These are phyloP conservation scores for Echinosophora koreensis DNA, from an alignment of 306 rosid species.

Conservation along the genomic window DNA sequence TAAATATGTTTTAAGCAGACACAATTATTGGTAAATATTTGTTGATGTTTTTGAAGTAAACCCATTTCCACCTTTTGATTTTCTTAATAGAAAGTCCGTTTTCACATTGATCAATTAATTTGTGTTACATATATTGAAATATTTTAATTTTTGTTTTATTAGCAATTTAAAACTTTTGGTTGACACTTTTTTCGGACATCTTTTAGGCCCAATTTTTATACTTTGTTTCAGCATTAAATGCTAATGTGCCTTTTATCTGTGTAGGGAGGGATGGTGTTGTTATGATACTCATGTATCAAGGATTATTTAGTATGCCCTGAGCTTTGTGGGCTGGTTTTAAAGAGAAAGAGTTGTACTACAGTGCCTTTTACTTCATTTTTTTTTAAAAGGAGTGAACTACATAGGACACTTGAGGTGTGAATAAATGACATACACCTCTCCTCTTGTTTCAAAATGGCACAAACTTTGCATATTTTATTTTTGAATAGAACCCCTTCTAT, in stretches of 20 bases:
- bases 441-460: not conserved
- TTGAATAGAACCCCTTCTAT: not conserved
- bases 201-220: not conserved
- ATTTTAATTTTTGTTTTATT: not conserved
- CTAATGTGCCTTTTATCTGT: not conserved
- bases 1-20: not conserved
- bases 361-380: not conserved
- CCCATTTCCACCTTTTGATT: not conserved
- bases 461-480: not conserved
- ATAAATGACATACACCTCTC: not conserved
- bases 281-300: not conserved
- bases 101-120: not conserved
- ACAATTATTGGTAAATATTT: constrained; percentile 7
- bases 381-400: not conserved
- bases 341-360: not conserved
- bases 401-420: not conserved
- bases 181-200: not conserved
- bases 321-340: not conserved
- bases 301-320: not conserved
- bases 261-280: constrained; percentile 6
- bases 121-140: not conserved
- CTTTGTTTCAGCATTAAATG: not conserved
- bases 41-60: constrained; percentile 4
- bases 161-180: constrained; percentile 12
- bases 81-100: not conserved